A percentile compares a stretch with the other conserved stretches of the same genome.
These are phyloP conservation scores for Hypoxylon sp. DNA, from an alignment of 2,329 filamentous ascomycete genomes.

Conservation along the genomic window DNA sequence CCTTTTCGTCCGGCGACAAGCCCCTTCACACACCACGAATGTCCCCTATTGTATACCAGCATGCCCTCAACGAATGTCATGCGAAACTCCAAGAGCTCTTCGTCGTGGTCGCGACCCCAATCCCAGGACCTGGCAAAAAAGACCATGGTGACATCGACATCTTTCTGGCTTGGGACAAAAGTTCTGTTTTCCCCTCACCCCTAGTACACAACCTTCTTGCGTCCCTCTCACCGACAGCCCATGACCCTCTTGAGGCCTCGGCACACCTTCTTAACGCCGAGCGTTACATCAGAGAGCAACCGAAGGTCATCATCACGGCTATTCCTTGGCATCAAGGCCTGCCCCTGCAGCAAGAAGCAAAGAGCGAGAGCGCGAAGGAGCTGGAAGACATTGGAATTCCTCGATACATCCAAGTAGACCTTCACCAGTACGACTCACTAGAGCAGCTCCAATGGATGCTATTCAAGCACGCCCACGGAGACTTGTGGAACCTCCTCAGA, in stretches of 20 bases:
- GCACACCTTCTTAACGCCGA: slow-evolving; percentile 61
- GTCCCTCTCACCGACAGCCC: neutral
- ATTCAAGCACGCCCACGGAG: slow-evolving; percentile 79
- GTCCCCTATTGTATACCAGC: slow-evolving; percentile 66
- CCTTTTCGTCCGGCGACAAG: slow-evolving; percentile 63
- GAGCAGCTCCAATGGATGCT: slow-evolving; percentile 69
- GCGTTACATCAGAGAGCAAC: slow-evolving; percentile 50
- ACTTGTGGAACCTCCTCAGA: slow-evolving; percentile 75
- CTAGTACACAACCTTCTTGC: neutral
- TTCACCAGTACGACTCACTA: slow-evolving; percentile 64
- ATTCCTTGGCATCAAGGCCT: slow-evolving; percentile 64
- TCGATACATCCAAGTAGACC: slow-evolving; percentile 76
- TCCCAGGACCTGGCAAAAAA: slow-evolving; percentile 76
- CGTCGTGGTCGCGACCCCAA: slow-evolving; percentile 67
- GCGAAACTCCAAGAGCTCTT: slow-evolving; percentile 65
- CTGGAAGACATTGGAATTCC: slow-evolving; percentile 15
- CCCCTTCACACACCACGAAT: slow-evolving; percentile 75
- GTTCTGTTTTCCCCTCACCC: slow-evolving; percentile 26
- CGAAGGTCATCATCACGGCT: slow-evolving; percentile 60
- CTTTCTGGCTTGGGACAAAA: slow-evolving; percentile 61
- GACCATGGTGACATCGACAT: slow-evolving; percentile 82
- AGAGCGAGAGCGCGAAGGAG: slow-evolving; percentile 27
- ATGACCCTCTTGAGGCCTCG: slow-evolving; percentile 50
- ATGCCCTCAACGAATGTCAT: slow-evolving; percentile 61
- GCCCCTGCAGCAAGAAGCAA: neutral